Evolutionary conservation across 805 yeast species (phyloP), one percentile per base, ranked within the genome.

Genomic region (Wickerhamiella musiphila): DNA sequence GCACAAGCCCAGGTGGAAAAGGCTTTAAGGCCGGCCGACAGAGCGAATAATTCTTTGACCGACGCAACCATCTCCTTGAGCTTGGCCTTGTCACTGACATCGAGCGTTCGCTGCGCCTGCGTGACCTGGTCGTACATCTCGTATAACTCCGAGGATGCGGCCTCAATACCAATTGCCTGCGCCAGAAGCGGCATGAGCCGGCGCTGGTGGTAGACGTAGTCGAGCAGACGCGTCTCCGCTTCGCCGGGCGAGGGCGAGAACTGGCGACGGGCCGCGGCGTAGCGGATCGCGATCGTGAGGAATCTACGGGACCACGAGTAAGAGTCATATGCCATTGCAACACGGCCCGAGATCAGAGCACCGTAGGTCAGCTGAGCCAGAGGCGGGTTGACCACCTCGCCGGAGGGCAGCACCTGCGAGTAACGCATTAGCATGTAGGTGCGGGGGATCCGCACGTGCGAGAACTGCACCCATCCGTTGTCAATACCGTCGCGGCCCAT

Each of bases 401-500:
- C 84, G 14, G 70, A 68, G n/a, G 63, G 56, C 28, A 67, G 65
- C 33, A 84, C 79, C 48, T 70, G 66, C 33, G 83, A 69, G 56
- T 74, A 83, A 54, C 74, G 78, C 54, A 73, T 72, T 46, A 84
- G 61, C 90, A 84, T 73, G 55, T 66, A 78, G 50, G 67, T 74
- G 39, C 83, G 68, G 35, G 95, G 95, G 40, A 84, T 78, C 31
- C 73, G 65, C 32, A 82, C 94, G 44, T 74, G 65, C 31, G 78
- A 63, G 58, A 78, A 84, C 57, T 83, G 94, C 48, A 84, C 79
- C 94, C 94, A 84, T 33, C 95, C 95, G 54, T 84, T 84, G 51
- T 84, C 95, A 43, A 84, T 78, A 36, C 93, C 94, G 48, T 83
- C 90, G 48, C 94, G 67, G 33, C 95, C 95, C 93, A 84, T 82